Percentiles rank a stretch among this genome's conserved stretches.
phyloP scores from a whole-genome alignment of 305 asterid genomes.

The Fraxinus baroniana region DNA sequence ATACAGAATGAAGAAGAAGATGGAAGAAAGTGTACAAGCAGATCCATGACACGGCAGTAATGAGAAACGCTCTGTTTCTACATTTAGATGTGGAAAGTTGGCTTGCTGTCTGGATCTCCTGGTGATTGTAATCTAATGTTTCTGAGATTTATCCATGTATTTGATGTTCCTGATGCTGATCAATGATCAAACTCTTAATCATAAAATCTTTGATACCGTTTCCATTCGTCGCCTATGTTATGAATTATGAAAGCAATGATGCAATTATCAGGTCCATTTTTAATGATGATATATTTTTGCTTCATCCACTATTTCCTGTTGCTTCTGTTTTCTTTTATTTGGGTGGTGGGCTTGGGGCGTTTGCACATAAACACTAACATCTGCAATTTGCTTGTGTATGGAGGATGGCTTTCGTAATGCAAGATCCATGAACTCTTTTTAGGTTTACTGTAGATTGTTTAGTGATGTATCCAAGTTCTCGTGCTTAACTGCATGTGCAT shows the following conservation, averaged over 20 bases:
- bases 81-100: slow-evolving; percentile 4
- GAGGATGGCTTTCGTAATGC: slow-evolving; percentile 3
- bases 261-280: slow-evolving; percentile 11
- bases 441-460: background rate
- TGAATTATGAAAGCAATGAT: background rate
- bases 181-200: slow-evolving; percentile 20
- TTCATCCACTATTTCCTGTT: slow-evolving; percentile 4
- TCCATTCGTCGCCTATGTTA: background rate
- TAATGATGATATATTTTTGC: slow-evolving; percentile 11
- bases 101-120: slow-evolving; percentile 6
- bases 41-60: slow-evolving; percentile 21
- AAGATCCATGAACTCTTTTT: slow-evolving; percentile 10
- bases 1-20: slow-evolving; percentile 83
- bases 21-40: slow-evolving; percentile 42
- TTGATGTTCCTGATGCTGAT: slow-evolving; percentile 10
- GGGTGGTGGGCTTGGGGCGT: slow-evolving; percentile 9
- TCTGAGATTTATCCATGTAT: slow-evolving; percentile 26
- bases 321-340: slow-evolving; percentile 3
- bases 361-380: background rate
- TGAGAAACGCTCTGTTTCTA: slow-evolving; percentile 16
- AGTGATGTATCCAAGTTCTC: background rate
- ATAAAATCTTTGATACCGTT: background rate
- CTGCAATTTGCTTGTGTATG: slow-evolving; percentile 1
- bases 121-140: slow-evolving; percentile 18
- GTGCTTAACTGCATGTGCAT: slow-evolving; percentile 15